Percentiles rank a stretch among this genome's conserved stretches.
Conservation (phyloP, 2,329 filamentous ascomycete genomes). For the Aplosporella prunicola region DNA sequence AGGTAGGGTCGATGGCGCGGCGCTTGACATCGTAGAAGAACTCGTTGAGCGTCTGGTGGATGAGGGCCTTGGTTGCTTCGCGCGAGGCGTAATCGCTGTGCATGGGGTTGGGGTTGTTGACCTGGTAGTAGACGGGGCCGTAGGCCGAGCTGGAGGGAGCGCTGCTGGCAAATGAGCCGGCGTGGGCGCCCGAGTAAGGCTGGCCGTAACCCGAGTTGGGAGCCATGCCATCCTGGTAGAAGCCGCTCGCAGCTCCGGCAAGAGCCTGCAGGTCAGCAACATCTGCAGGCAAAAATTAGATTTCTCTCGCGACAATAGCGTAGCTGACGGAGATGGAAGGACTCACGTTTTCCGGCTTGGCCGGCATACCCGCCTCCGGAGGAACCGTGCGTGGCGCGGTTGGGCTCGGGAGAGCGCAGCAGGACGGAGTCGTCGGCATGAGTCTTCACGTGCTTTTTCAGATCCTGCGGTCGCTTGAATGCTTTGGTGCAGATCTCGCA, state of each 20-base stretch:
- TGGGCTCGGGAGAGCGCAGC: conserved; percentile 54
- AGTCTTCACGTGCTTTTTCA: conserved; percentile 99
- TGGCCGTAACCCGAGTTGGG: conserved; percentile 32
- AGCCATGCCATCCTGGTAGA: conserved; percentile 36
- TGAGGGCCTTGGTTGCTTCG: conserved; percentile 58
- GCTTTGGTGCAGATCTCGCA: conserved; percentile 98
- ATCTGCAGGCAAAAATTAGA: conserved; percentile 31
- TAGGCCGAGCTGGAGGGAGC: conserved; percentile 48
- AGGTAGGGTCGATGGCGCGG: conserved; percentile 76
- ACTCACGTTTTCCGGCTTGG: conserved; percentile 32
- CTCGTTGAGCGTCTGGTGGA: conserved; percentile 76
- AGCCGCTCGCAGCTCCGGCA: conserved; percentile 40
- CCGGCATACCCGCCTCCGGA: conserved; percentile 25
- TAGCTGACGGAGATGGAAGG: conserved; percentile 4
- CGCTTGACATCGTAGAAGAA: conserved; percentile 93
- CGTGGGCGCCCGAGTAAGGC: conserved; percentile 43
- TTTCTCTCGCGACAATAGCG: conserved; percentile 12
- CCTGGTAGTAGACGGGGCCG: conserved; percentile 68
- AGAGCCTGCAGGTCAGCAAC: conserved; percentile 40
- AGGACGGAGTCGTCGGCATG: conserved; percentile 89
- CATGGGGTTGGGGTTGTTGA: conserved; percentile 56
- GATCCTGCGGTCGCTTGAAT: conserved; percentile 96
- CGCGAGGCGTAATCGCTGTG: conserved; percentile 61
- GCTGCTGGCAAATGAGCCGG: conserved; percentile 43
- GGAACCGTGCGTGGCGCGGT: conserved; percentile 33